Conservation (phyloP, 2,329 filamentous ascomycete genomes). For the Fusarium devonianum region DNA sequence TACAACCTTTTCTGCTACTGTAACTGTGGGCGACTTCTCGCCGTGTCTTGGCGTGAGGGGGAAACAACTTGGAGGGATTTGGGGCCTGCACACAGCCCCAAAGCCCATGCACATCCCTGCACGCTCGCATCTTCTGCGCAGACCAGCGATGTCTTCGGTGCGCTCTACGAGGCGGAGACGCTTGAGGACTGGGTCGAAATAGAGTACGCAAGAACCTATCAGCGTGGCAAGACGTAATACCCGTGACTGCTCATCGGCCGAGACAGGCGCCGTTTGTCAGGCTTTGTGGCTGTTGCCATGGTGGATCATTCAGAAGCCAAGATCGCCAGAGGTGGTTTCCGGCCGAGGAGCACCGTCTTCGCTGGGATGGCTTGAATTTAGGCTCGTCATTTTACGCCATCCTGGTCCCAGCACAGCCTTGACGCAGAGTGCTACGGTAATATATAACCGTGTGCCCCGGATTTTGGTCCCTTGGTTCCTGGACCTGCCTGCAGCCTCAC, state of each 20-base stretch:
- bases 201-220: slow-evolving; percentile 34
- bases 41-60: slow-evolving; percentile 29
- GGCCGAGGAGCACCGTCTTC: slow-evolving; percentile 26
- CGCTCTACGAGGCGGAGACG: slow-evolving; percentile 30
- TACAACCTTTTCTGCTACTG: slow-evolving; percentile 27
- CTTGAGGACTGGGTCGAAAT: slow-evolving; percentile 14
- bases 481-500: slow-evolving; percentile 33
- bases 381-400: slow-evolving; percentile 35
- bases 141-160: slow-evolving; percentile 22
- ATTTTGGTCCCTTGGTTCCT: slow-evolving; percentile 16
- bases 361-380: slow-evolving; percentile 24
- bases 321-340: slow-evolving; percentile 32
- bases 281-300: slow-evolving; percentile 36
- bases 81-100: slow-evolving; percentile 37
- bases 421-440: too few relatives aligned
- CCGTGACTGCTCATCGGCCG: slow-evolving; percentile 31
- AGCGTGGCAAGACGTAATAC: slow-evolving; percentile 14
- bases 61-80: slow-evolving; percentile 13
- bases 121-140: slow-evolving; percentile 21
- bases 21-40: slow-evolving; percentile 18
- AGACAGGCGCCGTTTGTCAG: slow-evolving; percentile 31
- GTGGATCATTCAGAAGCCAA: slow-evolving; percentile 34
- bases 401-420: slow-evolving; percentile 28
- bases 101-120: slow-evolving; percentile 21
- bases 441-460: slow-evolving; percentile 38